Evolutionary conservation across 306 rosid species (phyloP), one percentile per base, ranked within the genome.

Genomic region (Pyrus communis): DNA sequence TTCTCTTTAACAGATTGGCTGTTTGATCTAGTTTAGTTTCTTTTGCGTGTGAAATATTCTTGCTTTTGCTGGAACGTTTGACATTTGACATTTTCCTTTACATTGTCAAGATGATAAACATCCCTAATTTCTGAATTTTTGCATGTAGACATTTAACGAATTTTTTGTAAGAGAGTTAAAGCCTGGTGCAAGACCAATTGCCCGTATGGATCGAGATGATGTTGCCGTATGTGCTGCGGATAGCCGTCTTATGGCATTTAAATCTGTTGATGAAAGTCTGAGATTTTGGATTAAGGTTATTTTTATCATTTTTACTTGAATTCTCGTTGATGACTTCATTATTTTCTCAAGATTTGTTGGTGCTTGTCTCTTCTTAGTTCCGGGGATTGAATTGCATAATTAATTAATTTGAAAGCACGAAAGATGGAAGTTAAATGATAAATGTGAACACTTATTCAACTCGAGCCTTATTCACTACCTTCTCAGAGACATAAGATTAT

Each of bases 261-360:
- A 83, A 74, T 82, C 97, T 65, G 78, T 84, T 79, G 92, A 89
- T 76, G 97, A 92, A 43, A 80, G 96, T 84, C 77, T 78, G 78
- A 87, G 98, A 84, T 89, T 92, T 83, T 95, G 98, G 97, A 88
- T 95, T n/a, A 95, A 95, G 98, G 98, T 95, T 90, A 71, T 71
- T 80, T 60, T 52, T 59, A 42, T 71, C n/a, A 49, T 70, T 65
- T 46, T 67, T 63, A 31, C 49, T 3, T 22, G 46, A 17, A 40
- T 74, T 65, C 52, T 38, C 25, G 25, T 33, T 23, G 71, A 45
- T 13, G 45, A 23, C 7, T 14, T 64, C 35, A 40, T n/a, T 33
- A 4, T 74, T 74, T 43, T 74, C 38, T 33, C 11, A 67, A 45
- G 40, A 69, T 25, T 35, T 55, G 64, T 38, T 11, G 3, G 9